These are phyloP conservation scores for Tagetes erecta DNA, from an alignment of 129 eudicot genomes.

Conservation along the genomic window DNA sequence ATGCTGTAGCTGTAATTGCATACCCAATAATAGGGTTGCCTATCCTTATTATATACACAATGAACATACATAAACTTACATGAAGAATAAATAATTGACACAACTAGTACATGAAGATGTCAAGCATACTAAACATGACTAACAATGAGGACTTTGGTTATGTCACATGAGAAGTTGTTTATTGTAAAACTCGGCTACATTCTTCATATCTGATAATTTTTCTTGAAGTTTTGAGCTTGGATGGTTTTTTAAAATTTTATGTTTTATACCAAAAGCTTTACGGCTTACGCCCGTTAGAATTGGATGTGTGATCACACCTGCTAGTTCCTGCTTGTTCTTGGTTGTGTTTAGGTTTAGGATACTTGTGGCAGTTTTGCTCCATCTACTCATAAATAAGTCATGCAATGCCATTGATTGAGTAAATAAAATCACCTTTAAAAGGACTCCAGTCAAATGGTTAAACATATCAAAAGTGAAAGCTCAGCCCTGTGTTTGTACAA, in stretches of 20 bases:
- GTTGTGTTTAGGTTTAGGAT: constrained; percentile 2
- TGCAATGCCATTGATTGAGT: not conserved
- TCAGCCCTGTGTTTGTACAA: not conserved
- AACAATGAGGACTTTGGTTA: not conserved
- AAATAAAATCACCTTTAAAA: not conserved
- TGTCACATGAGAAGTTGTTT: not conserved
- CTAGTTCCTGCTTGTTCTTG: not conserved
- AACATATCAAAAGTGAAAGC: not conserved
- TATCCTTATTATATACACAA: too few relatives aligned
- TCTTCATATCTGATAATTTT: not conserved
- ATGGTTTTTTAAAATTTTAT: not conserved
- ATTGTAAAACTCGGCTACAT: not conserved
- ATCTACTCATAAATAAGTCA: not conserved
- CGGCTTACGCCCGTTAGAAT: not conserved
- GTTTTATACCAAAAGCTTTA: not conserved
- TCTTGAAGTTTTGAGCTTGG: not conserved
- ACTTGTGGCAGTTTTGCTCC: not conserved
- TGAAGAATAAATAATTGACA: too few relatives aligned
- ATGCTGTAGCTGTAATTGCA: too few relatives aligned
- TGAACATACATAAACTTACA: too few relatives aligned
- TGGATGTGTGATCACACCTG: not conserved
- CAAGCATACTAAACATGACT: too few relatives aligned
- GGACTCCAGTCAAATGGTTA: not conserved
- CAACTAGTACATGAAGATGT: too few relatives aligned
- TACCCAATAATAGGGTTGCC: too few relatives aligned